A percentile compares a stretch with the other conserved stretches of the same genome.
phyloP scores from a whole-genome alignment of 2,329 filamentous ascomycete species.

The Penicillium griseofulvum region DNA sequence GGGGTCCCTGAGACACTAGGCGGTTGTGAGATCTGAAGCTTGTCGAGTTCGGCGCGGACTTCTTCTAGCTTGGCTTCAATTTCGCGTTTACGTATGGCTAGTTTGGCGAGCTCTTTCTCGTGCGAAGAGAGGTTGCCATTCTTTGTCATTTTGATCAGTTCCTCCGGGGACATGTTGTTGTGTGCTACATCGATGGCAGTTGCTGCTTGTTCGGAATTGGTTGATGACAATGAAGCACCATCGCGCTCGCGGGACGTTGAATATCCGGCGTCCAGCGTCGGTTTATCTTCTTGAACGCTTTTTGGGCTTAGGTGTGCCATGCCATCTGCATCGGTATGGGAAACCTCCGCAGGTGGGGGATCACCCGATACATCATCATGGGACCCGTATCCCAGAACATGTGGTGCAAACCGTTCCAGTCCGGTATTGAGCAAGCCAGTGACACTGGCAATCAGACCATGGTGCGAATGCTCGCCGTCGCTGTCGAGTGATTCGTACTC shows the following conservation, averaged over 20 bases:
- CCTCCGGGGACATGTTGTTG: constrained; percentile 21
- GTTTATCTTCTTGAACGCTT: background rate
- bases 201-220: constrained; percentile 19
- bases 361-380: constrained; percentile 11
- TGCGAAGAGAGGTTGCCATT: constrained; percentile 36
- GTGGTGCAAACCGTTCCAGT: constrained; percentile 53
- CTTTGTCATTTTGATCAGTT: constrained; percentile 28
- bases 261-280: background rate
- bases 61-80: constrained; percentile 39
- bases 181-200: constrained; percentile 15
- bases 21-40: constrained; percentile 22
- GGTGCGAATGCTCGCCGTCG: constrained; percentile 24
- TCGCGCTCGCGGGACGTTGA: constrained; percentile 13
- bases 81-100: constrained; percentile 41
- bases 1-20: constrained; percentile 6
- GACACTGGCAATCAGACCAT: constrained; percentile 39
- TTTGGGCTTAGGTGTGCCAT: background rate
- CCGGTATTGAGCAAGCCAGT: constrained; percentile 38
- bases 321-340: background rate
- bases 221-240: constrained; percentile 17
- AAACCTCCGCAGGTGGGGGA: constrained; percentile 3
- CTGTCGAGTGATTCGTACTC: constrained; percentile 14
- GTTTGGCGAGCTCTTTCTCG: constrained; percentile 45
- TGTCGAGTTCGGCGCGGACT: constrained; percentile 35
- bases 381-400: constrained; percentile 52